Percentiles rank a stretch among this genome's conserved stretches.
Evolutionary conservation across 2,329 filamentous ascomycete species (phyloP).

Genomic region (Hypoxylon rubiginosum): DNA sequence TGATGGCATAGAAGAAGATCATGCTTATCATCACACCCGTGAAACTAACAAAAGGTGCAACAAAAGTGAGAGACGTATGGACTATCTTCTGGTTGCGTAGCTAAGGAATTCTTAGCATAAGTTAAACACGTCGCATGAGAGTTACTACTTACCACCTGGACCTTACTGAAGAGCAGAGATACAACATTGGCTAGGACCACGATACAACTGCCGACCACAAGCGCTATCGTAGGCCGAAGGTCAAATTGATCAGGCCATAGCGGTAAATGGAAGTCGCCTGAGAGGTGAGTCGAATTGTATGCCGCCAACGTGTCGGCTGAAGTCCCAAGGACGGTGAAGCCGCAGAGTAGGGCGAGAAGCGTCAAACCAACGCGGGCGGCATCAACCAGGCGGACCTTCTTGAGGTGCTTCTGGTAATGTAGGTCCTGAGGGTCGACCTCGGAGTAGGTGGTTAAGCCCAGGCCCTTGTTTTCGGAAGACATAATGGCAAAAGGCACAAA

Average conservation of each 20-base stretch:
- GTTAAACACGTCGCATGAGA: not conserved
- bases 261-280: slow-evolving; percentile 63
- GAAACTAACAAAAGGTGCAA: slow-evolving; percentile 59
- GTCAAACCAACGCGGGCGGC: slow-evolving; percentile 63
- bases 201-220: slow-evolving; percentile 66
- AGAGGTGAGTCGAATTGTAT: slow-evolving; percentile 67
- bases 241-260: slow-evolving; percentile 72
- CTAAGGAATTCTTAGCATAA: slow-evolving; percentile 49
- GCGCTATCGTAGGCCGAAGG: slow-evolving; percentile 67
- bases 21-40: slow-evolving; percentile 65
- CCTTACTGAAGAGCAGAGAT: slow-evolving; percentile 64
- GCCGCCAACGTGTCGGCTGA: slow-evolving; percentile 67
- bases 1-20: slow-evolving; percentile 69
- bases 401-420: slow-evolving; percentile 55
- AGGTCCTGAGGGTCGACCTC: slow-evolving; percentile 62
- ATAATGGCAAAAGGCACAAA: slow-evolving; percentile 39
- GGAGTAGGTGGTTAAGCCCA: slow-evolving; percentile 62
- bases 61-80: slow-evolving; percentile 56
- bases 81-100: slow-evolving; percentile 54
- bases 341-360: slow-evolving; percentile 63
- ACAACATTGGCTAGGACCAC: slow-evolving; percentile 63
- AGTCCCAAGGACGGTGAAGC: slow-evolving; percentile 66
- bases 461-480: slow-evolving; percentile 56
- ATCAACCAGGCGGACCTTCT: slow-evolving; percentile 58
- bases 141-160: slow-evolving; percentile 62